Evolutionary conservation across 257 asterid species (phyloP), one percentile per base, ranked within the genome.

Genomic region (Echites panduratus): DNA sequence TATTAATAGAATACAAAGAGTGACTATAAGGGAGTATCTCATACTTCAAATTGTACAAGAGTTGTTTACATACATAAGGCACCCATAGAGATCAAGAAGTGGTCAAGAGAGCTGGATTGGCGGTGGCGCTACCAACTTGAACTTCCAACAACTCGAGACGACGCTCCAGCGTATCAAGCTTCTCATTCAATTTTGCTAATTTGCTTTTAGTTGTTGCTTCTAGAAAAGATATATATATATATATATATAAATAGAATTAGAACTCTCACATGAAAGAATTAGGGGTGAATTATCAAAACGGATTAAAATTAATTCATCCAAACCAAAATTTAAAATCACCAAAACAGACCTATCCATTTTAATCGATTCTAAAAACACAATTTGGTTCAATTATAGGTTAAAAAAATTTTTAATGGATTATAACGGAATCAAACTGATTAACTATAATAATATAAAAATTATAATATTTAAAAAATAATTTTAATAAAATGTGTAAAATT

Each of bases 121-220:
- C 84, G 20, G 97, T 88, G 59, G 97, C 98, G 67, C 90, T 87
- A 65, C 87, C 78, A 75, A 93, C 96, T 88, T 93, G 98, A 69
- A 89, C 97, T 81, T 93, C 96, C 62, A 92, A 84, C 81, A 86
- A 68, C 79, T 92, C 96, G 10, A 92, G 82, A 4, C 96, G 92
- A 78, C 96, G 87, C 80, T 89, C 96, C 76, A 92, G 79, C 9
- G 92, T 85, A 66, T 85, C 98, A 32, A 92, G 89, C 88, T 92
- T 92, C 88, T 92, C 96, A 65, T 92, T 92, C 81, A 92, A 68
- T 57, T 81, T 82, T 0, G 96, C 83, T 82, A 92, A 78, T 80
- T 92, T 92, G 48, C 84, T 82, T 77, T 88, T 92, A 19, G 98
- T 89, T 2, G 98, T 88, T 1, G 96, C 92, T 82, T 92, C 97